A percentile compares a stretch with the other conserved stretches of the same genome.
Evolutionary conservation across 306 rosid genomes (phyloP).

Genomic region (Acacia crassicarpa): DNA sequence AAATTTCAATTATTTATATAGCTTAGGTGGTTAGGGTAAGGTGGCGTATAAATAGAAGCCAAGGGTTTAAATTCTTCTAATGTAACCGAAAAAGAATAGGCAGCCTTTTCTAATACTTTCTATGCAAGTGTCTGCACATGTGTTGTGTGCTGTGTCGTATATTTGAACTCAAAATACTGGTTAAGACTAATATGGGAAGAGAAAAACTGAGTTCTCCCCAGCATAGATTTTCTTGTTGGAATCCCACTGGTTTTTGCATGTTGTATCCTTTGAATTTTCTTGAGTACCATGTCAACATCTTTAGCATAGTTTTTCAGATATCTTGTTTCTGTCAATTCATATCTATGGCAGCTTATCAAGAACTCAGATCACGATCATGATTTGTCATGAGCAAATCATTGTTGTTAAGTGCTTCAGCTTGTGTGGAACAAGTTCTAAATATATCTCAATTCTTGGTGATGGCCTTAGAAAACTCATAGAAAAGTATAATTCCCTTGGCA

Average conservation of each 20-base stretch:
- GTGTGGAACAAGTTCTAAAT: not conserved
- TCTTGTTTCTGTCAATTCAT: not conserved
- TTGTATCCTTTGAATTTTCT: not conserved
- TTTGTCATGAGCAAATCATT: not conserved
- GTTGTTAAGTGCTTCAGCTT: not conserved
- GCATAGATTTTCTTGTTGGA: slow-evolving; percentile 6
- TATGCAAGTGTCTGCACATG: not conserved
- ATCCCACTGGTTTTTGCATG: slow-evolving; percentile 1
- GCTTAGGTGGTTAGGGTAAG: not conserved
- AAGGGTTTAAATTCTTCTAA: not conserved
- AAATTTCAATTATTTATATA: not conserved
- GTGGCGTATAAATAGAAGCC: not conserved
- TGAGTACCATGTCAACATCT: not conserved
- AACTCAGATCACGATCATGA: not conserved
- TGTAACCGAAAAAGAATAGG: not conserved
- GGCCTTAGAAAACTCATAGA: not conserved
- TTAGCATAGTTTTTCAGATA: slow-evolving; percentile 1
- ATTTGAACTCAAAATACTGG: not conserved
- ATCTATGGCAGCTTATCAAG: not conserved
- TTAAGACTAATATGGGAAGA: not conserved
- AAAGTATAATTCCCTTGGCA: not conserved
- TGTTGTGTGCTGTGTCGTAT: not conserved
- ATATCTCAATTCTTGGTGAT: not conserved
- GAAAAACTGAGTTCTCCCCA: not conserved
- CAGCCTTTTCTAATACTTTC: not conserved